These are phyloP conservation scores for Discostella pseudostelligera DNA, from an alignment of 108 stramenopile genomes.

Conservation along the genomic window DNA sequence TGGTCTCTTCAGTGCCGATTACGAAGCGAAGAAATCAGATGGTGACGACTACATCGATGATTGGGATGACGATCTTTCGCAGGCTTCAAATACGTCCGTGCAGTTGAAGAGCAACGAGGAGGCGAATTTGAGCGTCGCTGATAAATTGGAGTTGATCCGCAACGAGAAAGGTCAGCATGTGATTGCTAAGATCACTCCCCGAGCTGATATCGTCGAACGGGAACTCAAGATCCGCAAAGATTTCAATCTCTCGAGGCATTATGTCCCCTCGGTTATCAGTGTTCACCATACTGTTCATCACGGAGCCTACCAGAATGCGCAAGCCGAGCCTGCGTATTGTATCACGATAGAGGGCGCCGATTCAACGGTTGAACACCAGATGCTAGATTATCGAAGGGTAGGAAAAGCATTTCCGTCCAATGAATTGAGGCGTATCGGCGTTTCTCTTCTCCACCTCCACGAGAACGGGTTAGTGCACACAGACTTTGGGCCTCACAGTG, in stretches of 20 bases:
- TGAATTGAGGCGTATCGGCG: slow-evolving; percentile 82
- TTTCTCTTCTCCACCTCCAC: slow-evolving; percentile 84
- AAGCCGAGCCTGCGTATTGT: slow-evolving; percentile 89
- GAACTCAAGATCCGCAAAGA: slow-evolving; percentile 86
- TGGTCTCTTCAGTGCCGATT: slow-evolving; percentile 69
- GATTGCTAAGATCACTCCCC: slow-evolving; percentile 87
- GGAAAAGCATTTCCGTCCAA: slow-evolving; percentile 77
- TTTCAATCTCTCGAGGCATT: slow-evolving; percentile 83
- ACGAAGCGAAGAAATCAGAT: slow-evolving; percentile 66
- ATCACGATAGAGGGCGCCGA: slow-evolving; percentile 93
- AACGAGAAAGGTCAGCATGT: slow-evolving; percentile 89
- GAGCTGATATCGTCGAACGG: slow-evolving; percentile 84
- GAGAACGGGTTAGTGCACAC: slow-evolving; percentile 86
- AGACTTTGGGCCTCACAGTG: slow-evolving; percentile 89
- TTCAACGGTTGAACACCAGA: slow-evolving; percentile 86
- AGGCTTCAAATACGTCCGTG: slow-evolving; percentile 58
- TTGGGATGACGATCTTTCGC: slow-evolving; percentile 76
- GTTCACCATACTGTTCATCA: slow-evolving; percentile 92
- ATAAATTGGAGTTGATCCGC: slow-evolving; percentile 74
- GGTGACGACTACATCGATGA: slow-evolving; percentile 78
- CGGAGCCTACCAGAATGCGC: slow-evolving; percentile 86
- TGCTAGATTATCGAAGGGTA: slow-evolving; percentile 80
- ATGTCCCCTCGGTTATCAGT: slow-evolving; percentile 88
- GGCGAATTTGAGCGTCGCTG: slow-evolving; percentile 77
- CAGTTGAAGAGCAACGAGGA: slow-evolving; percentile 52